These are phyloP conservation scores for Ophiocordyceps robertsii DNA, from an alignment of 2,329 filamentous ascomycete genomes.

Conservation along the genomic window DNA sequence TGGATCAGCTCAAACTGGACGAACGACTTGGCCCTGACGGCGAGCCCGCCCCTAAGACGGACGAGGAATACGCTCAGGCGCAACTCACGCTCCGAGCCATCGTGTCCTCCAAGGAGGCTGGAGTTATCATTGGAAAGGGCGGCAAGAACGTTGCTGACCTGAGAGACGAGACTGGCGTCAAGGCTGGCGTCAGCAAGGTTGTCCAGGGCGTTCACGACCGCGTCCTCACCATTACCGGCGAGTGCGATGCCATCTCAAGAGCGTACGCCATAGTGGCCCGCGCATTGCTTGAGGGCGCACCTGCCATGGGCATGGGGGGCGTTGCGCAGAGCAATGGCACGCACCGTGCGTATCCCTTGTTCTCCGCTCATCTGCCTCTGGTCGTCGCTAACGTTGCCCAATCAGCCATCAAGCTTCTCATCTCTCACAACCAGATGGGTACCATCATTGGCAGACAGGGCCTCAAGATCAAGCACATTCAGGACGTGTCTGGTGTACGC, in stretches of 20 bases:
- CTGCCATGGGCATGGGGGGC: conserved; percentile 92
- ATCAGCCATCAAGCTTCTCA: conserved; percentile 87
- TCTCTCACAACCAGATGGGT: conserved; percentile 99
- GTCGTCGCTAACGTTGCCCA: conserved; percentile 5
- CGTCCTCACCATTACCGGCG: conserved; percentile 87
- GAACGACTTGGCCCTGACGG: conserved; percentile 60
- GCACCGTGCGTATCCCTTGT: conserved; percentile 52
- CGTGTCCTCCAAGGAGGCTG: conserved; percentile 96
- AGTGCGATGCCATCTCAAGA: conserved; percentile 75
- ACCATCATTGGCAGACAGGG: conserved; percentile 96
- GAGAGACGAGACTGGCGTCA: conserved; percentile 93
- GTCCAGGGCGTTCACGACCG: conserved; percentile 95
- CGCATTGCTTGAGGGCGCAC: conserved; percentile 82
- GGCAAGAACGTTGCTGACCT: conserved; percentile 97
- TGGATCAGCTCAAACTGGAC: conserved; percentile 54
- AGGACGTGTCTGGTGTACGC: conserved; percentile 88
- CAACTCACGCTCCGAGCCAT: conserved; percentile 93
- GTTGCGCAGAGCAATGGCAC: conserved; percentile 78
- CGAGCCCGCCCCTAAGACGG: conserved; percentile 74
- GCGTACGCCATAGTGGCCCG: conserved; percentile 91
- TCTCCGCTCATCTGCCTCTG: background rate
- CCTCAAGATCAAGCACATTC: conserved; percentile 98
- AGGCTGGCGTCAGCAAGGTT: conserved; percentile 96
- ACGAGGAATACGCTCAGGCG: conserved; percentile 89
- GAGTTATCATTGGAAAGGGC: conserved; percentile 96